A percentile compares a stretch with the other conserved stretches of the same genome.
Conservation (phyloP, 805 yeast species). For the Sungouiella blattae region DNA sequence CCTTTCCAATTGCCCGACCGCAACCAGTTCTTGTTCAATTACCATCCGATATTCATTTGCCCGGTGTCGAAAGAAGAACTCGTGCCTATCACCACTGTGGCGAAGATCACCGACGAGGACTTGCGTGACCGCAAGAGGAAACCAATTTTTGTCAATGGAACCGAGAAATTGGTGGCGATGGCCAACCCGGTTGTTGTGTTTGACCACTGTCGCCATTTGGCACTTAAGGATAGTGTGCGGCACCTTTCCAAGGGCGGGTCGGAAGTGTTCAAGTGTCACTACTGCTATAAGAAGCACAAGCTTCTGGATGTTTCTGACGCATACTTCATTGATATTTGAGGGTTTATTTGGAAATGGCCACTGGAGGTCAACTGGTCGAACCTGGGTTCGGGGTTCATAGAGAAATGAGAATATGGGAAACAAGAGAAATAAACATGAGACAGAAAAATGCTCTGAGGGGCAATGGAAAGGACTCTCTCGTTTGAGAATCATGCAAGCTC, state of each 20-base stretch:
- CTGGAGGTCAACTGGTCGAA: too few relatives aligned
- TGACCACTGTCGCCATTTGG: slow-evolving; percentile 40
- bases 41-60: slow-evolving; percentile 45
- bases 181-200: slow-evolving; percentile 40
- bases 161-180: slow-evolving; percentile 10
- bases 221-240: slow-evolving; percentile 40
- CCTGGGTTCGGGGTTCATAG: too few relatives aligned
- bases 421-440: too few relatives aligned
- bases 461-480: too few relatives aligned
- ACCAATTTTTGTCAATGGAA: slow-evolving; percentile 7
- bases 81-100: slow-evolving; percentile 26
- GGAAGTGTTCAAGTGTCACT: slow-evolving; percentile 42
- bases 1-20: slow-evolving; percentile 42
- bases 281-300: slow-evolving; percentile 43
- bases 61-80: slow-evolving; percentile 44
- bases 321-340: slow-evolving; percentile 34
- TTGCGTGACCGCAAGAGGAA: slow-evolving; percentile 8
- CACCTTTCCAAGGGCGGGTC: slow-evolving; percentile 36
- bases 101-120: slow-evolving; percentile 9
- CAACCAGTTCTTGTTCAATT: slow-evolving; percentile 35
- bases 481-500: too few relatives aligned
- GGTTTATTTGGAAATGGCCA: too few relatives aligned
- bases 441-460: too few relatives aligned
- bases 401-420: too few relatives aligned
- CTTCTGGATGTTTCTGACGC: slow-evolving; percentile 38